Conservation (phyloP, 345 rosid species). For the Microthlaspi erraticum region DNA sequence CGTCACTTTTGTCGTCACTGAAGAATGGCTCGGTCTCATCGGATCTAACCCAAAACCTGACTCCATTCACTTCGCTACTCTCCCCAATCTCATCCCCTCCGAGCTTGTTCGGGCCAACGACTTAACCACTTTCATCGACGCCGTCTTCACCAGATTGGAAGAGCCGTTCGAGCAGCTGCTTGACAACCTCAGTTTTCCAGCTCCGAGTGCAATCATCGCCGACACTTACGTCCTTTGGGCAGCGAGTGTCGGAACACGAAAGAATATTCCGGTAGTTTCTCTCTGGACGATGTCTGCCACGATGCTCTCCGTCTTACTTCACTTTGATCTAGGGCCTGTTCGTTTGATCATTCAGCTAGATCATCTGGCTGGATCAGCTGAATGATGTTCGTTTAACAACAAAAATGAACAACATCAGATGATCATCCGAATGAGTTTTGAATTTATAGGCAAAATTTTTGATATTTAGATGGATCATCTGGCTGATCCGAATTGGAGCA, state of each 20-base stretch:
- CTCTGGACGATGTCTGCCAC: slow-evolving; percentile 54
- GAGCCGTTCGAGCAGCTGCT: slow-evolving; percentile 59
- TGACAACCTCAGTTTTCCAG: slow-evolving; percentile 42
- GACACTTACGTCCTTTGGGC: slow-evolving; percentile 51
- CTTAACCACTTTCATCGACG: slow-evolving; percentile 29
- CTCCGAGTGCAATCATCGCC: slow-evolving; percentile 43
- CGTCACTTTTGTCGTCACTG: slow-evolving; percentile 65
- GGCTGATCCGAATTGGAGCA: too few relatives aligned
- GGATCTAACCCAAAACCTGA: slow-evolving; percentile 48
- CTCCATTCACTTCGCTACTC: slow-evolving; percentile 42
- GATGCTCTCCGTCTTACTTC: slow-evolving; percentile 43
- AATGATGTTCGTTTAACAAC: too few relatives aligned
- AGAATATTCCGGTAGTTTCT: slow-evolving; percentile 62
- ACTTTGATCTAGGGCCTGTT: too few relatives aligned
- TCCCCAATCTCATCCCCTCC: slow-evolving; percentile 40
- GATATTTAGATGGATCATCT: too few relatives aligned
- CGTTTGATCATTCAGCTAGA: too few relatives aligned
- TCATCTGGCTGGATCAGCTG: too few relatives aligned
- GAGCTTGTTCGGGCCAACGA: slow-evolving; percentile 40
- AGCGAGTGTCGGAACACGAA: slow-evolving; percentile 39
- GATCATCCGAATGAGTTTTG: too few relatives aligned
- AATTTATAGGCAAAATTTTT: too few relatives aligned
- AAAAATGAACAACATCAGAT: too few relatives aligned
- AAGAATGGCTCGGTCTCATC: slow-evolving; percentile 70
- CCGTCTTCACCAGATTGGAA: slow-evolving; percentile 26